Evolutionary conservation across 129 eudicot species (phyloP).

Genomic region (Flaveria sonorensis): DNA sequence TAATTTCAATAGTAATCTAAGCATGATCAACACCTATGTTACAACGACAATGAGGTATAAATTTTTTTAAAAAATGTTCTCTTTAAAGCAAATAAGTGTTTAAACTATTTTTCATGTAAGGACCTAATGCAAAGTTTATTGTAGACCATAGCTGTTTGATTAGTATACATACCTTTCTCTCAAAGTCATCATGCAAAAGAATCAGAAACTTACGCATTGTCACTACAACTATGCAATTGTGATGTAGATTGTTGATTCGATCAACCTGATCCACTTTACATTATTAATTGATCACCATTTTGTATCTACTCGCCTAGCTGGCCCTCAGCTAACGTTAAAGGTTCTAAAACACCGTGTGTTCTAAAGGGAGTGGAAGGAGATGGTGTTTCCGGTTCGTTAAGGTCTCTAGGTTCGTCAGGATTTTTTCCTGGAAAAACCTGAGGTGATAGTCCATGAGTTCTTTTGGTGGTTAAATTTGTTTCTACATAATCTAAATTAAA

Average conservation of each 20-base stretch:
- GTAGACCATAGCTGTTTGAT: not conserved
- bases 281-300: not conserved
- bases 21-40: too few species aligned
- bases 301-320: not conserved
- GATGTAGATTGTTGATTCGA: not conserved
- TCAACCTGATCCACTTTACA: not conserved
- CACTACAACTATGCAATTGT: not conserved
- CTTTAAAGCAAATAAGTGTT: not conserved
- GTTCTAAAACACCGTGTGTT: too few species aligned
- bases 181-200: constrained; percentile 6
- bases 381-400: too few species aligned
- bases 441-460: not conserved
- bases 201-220: constrained; percentile 6
- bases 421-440: too few species aligned
- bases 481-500: not conserved
- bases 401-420: too few species aligned
- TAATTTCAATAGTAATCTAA: too few species aligned
- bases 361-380: too few species aligned
- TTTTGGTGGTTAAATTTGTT: not conserved
- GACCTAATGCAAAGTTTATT: constrained; percentile 3
- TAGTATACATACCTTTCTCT: not conserved
- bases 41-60: too few species aligned
- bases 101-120: not conserved
- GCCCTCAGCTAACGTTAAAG: too few species aligned
- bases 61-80: too few species aligned